Percentiles rank a stretch among this genome's conserved stretches.
Evolutionary conservation across 2,329 filamentous ascomycete species (phyloP).

Genomic region (Curvularia spicifera): DNA sequence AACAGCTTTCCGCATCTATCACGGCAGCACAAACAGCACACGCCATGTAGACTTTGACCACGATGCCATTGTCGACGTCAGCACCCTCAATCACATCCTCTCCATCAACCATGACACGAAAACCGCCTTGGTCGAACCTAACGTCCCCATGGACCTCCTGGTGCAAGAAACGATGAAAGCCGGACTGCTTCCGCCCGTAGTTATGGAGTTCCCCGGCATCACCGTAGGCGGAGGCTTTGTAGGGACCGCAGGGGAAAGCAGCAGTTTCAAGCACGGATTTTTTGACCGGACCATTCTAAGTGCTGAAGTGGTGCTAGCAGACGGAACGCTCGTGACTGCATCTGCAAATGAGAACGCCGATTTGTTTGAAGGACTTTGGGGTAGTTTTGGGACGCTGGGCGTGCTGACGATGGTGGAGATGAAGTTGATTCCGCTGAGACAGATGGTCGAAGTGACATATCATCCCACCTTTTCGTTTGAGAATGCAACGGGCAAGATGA

Average conservation of each 20-base stretch:
- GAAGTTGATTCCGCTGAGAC: conserved; percentile 58
- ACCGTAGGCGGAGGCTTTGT: conserved; percentile 72
- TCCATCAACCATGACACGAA: conserved; percentile 59
- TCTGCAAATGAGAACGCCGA: conserved; percentile 58
- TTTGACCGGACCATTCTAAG: conserved; percentile 68
- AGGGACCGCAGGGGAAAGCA: conserved; percentile 71
- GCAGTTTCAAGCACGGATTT: conserved; percentile 69
- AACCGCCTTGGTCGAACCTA: conserved; percentile 70
- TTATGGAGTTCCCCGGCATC: conserved; percentile 76
- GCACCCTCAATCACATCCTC: conserved; percentile 67
- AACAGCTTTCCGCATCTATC: conserved; percentile 60
- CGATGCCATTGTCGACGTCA: conserved; percentile 66
- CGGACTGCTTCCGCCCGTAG: conserved; percentile 66
- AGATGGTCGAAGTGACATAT: conserved; percentile 68
- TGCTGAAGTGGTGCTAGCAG: conserved; percentile 68
- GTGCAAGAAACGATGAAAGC: conserved; percentile 62
- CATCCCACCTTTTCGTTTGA: conserved; percentile 60
- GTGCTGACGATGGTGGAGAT: conserved; percentile 67
- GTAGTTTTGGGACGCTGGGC: conserved; percentile 66
- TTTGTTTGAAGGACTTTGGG: conserved; percentile 65
- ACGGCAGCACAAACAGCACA: conserved; percentile 79
- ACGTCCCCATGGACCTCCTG: conserved; percentile 70
- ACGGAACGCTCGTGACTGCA: conserved; percentile 61
- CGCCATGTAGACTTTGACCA: conserved; percentile 56
- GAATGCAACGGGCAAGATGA: conserved; percentile 57